Base-by-base conservation (phyloP, 371 early-diverging fungal genomes). In the Mortierella sp. region DNA sequence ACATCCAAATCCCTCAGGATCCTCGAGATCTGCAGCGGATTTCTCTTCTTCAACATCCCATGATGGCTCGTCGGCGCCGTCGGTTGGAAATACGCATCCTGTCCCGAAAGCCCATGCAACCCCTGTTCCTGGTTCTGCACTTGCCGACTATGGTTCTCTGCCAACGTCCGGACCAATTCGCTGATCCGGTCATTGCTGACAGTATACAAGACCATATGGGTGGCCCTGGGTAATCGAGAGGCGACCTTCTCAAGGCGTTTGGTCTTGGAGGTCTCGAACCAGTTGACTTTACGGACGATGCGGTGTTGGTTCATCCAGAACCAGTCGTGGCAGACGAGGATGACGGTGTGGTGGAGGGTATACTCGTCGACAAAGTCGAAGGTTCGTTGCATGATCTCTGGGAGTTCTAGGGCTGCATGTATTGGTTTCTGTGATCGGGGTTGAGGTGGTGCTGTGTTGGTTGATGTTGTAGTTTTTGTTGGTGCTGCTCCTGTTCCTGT, bases 271-370 rank as follows among this genome's bases (percentile, higher is more conserved):
- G 38, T 4, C 11, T 41, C 68, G 68, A 68, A 38, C 21, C 21
- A 68, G 11, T 68, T 68, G 43, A 68, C 24, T 21, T 68, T 68
- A 24, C 68, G 68, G 68, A 68, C 24, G 38, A 68, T 68, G 4
- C 68, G 68, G 8, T 68, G 41, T 10, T 68, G 68, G 68, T 41
- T 68, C 10, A 10, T 21, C 41, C 41, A 68, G 68, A 68, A 68
- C 68, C 68, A 68, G 41, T 38, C 41, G 68, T 68, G 68, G 11
- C 68, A 68, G 21, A 68, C 68, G 8, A 68, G 68, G 43, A 68
- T 35, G 68, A 68, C 68, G 41, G 68, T 68, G 24, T 68, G 41
- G 41, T 68, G 38, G 41, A 68, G 68, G 10, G 68, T 68, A n/a
- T 68, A 68, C 10, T 68, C 68, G 68, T 68, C 68, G 21, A 68